These are phyloP conservation scores for Penicillium brasilianum DNA, from an alignment of 2,329 filamentous ascomycete species.

Conservation along the genomic window DNA sequence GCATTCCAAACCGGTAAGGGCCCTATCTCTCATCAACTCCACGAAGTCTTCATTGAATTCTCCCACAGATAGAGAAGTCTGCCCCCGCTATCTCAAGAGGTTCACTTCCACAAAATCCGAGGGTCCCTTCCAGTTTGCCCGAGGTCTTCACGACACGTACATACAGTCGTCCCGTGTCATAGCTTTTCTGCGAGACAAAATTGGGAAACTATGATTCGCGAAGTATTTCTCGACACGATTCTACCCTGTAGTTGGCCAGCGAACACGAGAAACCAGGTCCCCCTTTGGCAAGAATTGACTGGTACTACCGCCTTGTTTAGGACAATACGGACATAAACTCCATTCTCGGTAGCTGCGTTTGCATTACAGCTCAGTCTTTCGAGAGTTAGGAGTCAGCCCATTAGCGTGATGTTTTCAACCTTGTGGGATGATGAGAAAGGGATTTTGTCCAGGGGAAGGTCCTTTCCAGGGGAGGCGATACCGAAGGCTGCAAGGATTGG, in stretches of 20 bases:
- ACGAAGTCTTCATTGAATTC: too few relatives aligned
- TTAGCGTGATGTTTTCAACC: conserved; percentile 28
- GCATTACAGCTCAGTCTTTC: conserved; percentile 30
- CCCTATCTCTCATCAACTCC: too few relatives aligned
- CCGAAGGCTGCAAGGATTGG: conserved; percentile 28
- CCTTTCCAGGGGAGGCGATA: conserved; percentile 23
- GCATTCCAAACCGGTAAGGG: too few relatives aligned
- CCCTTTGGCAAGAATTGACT: conserved; percentile 18
- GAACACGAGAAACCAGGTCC: conserved; percentile 30
- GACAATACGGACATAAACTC: conserved; percentile 27
- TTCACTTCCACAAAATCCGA: too few relatives aligned
- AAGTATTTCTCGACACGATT: too few relatives aligned
- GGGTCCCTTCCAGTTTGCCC: too few relatives aligned
- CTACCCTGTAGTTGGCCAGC: conserved; percentile 19
- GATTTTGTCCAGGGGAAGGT: conserved; percentile 26
- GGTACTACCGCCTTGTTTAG: conserved; percentile 33
- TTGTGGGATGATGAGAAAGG: conserved; percentile 25
- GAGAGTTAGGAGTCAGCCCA: conserved; percentile 30
- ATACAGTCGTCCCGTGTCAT: too few relatives aligned
- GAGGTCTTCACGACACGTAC: too few relatives aligned
- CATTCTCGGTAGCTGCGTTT: conserved; percentile 19
- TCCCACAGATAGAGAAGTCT: too few relatives aligned
- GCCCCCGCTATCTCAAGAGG: too few relatives aligned
- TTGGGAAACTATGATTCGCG: too few relatives aligned
- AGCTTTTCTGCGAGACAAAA: conserved; percentile 5